Percentiles rank a stretch among this genome's conserved stretches.
phyloP scores from a whole-genome alignment of 768 basidiomycete genomes.

The Russula griseocarnosa region DNA sequence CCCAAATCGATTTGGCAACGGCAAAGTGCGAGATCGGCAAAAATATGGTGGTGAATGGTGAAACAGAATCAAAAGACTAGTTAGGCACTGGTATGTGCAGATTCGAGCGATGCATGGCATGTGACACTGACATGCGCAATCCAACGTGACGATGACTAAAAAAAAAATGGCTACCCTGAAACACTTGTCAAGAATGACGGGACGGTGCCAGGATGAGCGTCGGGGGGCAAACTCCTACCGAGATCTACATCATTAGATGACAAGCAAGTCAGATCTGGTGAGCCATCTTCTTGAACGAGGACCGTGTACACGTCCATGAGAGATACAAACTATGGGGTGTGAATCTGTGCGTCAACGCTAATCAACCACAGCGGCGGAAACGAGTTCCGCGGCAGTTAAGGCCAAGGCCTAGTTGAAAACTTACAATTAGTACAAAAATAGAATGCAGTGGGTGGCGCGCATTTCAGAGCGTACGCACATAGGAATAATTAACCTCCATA shows the following conservation, averaged over 20 bases:
- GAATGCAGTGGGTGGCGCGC: background rate
- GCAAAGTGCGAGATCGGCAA: background rate
- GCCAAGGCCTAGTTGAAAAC: background rate
- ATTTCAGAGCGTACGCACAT: background rate
- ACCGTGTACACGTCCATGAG: background rate
- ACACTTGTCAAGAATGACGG: background rate
- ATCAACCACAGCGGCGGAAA: background rate
- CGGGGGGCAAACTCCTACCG: background rate
- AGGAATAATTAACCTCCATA: background rate
- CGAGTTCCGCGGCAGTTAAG: background rate
- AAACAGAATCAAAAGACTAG: background rate
- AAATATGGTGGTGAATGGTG: background rate
- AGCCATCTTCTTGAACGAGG: background rate
- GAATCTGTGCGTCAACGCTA: background rate
- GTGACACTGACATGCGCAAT: background rate
- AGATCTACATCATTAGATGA: background rate
- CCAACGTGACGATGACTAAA: background rate
- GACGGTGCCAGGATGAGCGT: background rate
- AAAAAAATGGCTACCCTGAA: constrained; percentile 7
- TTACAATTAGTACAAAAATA: background rate
- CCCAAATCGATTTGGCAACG: background rate
- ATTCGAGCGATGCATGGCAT: background rate
- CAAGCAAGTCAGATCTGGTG: background rate
- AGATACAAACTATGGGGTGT: background rate
- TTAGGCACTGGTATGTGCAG: background rate